These are phyloP conservation scores for Zostera marina DNA, from an alignment of 116 monocot species.

Conservation along the genomic window DNA sequence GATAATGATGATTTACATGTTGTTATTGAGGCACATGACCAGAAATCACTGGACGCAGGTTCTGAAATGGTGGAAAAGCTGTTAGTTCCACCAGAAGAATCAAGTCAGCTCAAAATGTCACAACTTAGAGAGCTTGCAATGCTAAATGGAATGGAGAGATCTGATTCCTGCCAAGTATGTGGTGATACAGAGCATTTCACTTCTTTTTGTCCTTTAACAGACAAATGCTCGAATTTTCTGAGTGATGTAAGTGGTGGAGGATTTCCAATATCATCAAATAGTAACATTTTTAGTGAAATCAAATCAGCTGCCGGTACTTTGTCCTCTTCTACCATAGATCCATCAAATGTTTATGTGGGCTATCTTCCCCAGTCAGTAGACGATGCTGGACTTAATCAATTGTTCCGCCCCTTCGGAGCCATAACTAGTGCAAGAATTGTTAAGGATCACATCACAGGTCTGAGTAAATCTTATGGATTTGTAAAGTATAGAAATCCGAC, in stretches of 20 bases:
- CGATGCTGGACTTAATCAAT: conserved; percentile 22
- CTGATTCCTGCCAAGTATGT: conserved; percentile 9
- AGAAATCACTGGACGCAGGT: conserved; percentile 46
- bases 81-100: conserved; percentile 36
- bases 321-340: conserved; percentile 8
- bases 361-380: conserved; percentile 34
- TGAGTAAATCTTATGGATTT: conserved; percentile 58
- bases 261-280: conserved; percentile 1
- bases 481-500: conserved; percentile 28
- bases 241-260: not conserved
- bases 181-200: conserved; percentile 18
- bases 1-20: conserved; percentile 55
- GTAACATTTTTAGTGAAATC: not conserved
- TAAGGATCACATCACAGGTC: conserved; percentile 21
- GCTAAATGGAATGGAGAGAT: conserved; percentile 9
- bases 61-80: conserved; percentile 48
- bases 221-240: not conserved
- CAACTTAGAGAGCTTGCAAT: conserved; percentile 48
- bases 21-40: conserved; percentile 26
- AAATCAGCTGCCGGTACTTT: not conserved
- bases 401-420: conserved; percentile 44
- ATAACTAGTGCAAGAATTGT: conserved; percentile 17
- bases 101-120: conserved; percentile 22
- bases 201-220: conserved; percentile 22
- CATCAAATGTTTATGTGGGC: conserved; percentile 32